These are phyloP conservation scores for Talaromyces borbonicus DNA, from an alignment of 495 filamentous ascomycete species.

Conservation along the genomic window DNA sequence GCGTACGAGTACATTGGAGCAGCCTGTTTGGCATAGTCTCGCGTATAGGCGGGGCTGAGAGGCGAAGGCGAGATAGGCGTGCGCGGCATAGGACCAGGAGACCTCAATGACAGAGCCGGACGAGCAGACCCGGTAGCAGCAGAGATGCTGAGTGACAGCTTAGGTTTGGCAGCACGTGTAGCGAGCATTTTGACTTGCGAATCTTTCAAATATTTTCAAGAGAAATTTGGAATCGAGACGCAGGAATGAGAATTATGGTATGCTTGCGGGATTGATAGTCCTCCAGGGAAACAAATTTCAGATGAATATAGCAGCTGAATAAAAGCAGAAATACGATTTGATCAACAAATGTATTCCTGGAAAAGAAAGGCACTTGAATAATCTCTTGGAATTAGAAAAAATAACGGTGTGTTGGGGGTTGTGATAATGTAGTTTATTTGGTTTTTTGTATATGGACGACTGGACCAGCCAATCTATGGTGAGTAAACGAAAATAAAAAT, in stretches of 20 bases:
- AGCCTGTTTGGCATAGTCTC: slow-evolving; percentile 33
- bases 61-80: slow-evolving; percentile 36
- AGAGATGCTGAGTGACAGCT: slow-evolving; percentile 40
- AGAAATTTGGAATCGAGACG: slow-evolving; percentile 7
- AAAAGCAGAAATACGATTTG: slow-evolving; percentile 16
- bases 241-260: slow-evolving; percentile 8
- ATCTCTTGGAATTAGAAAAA: slow-evolving; percentile 5
- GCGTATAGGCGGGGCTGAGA: slow-evolving; percentile 28
- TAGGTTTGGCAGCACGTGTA: slow-evolving; percentile 28
- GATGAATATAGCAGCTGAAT: slow-evolving; percentile 5
- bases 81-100: slow-evolving; percentile 31
- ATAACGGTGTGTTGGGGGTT: slow-evolving; percentile 14
- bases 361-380: slow-evolving; percentile 2
- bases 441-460: slow-evolving; percentile 17
- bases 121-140: slow-evolving; percentile 26
- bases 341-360: slow-evolving; percentile 27
- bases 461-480: slow-evolving; percentile 37
- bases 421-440: slow-evolving; percentile 26
- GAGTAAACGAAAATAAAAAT: slow-evolving; percentile 30
- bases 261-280: neutral
- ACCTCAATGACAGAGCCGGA: slow-evolving; percentile 33
- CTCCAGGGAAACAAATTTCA: slow-evolving; percentile 3
- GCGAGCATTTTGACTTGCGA: slow-evolving; percentile 25
- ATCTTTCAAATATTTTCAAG: slow-evolving; percentile 1
- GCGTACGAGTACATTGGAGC: slow-evolving; percentile 31